phyloP scores from a whole-genome alignment of 2,329 filamentous ascomycete genomes.

The Clonostachys chloroleuca region DNA sequence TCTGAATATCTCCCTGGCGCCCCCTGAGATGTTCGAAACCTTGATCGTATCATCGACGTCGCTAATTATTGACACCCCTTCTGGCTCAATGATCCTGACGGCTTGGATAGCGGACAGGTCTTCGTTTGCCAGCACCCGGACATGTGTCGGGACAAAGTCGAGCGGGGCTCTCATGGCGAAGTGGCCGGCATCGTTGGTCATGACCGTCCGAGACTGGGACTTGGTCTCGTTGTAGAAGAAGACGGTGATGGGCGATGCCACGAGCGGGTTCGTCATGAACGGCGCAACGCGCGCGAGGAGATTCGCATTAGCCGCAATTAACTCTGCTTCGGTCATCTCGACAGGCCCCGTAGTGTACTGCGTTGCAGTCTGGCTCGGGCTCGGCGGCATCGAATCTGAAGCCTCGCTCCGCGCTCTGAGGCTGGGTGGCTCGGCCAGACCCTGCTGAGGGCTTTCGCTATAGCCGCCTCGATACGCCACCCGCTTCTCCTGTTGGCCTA shows the following conservation, averaged over 20 bases:
- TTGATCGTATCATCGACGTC: slow-evolving; percentile 99
- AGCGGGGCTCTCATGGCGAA: slow-evolving; percentile 77
- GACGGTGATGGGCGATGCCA: slow-evolving; percentile 74
- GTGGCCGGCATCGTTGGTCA: slow-evolving; percentile 85
- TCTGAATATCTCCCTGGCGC: slow-evolving; percentile 90
- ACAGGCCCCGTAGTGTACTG: slow-evolving; percentile 16
- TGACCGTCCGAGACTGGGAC: slow-evolving; percentile 79
- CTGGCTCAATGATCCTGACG: slow-evolving; percentile 70
- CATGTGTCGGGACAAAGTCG: slow-evolving; percentile 86
- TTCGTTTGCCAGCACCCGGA: slow-evolving; percentile 83
- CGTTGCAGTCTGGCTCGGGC: slow-evolving; percentile 33
- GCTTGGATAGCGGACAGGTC: slow-evolving; percentile 76
- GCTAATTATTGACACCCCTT: slow-evolving; percentile 87
- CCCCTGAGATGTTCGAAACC: slow-evolving; percentile 82
- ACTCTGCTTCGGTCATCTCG: slow-evolving; percentile 71
- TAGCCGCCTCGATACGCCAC: slow-evolving; percentile 69
- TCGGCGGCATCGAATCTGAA: slow-evolving; percentile 34
- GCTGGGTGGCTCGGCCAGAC: slow-evolving; percentile 24
- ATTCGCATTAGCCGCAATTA: slow-evolving; percentile 77
- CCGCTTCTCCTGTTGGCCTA: slow-evolving; percentile 67
- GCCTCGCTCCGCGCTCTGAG: slow-evolving; percentile 23
- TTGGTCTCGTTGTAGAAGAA: slow-evolving; percentile 90
- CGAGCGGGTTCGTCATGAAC: slow-evolving; percentile 81
- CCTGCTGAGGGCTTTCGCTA: slow-evolving; percentile 58
- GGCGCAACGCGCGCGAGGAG: slow-evolving; percentile 84